These are phyloP conservation scores for Rhizophora apiculata DNA, from an alignment of 345 rosid species.

Conservation along the genomic window DNA sequence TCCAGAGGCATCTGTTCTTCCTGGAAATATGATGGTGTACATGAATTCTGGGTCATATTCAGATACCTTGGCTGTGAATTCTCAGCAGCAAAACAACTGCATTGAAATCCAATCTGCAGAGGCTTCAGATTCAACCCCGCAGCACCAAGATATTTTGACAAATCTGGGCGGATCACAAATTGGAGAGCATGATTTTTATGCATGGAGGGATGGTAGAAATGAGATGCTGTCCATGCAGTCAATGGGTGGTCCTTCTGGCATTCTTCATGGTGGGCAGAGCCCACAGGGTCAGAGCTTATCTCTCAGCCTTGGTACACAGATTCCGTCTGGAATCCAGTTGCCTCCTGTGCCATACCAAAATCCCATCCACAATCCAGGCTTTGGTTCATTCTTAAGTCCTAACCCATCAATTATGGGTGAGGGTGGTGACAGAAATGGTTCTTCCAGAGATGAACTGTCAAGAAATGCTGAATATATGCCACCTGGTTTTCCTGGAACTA, in stretches of 20 bases:
- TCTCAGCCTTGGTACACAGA: constrained; percentile 78
- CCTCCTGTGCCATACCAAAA: constrained; percentile 42
- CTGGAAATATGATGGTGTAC: constrained; percentile 53
- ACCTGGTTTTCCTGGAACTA: constrained; percentile 35
- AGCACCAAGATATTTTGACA: constrained; percentile 54
- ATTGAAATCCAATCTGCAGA: constrained; percentile 47
- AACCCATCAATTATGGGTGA: constrained; percentile 41
- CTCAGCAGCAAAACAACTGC: constrained; percentile 59
- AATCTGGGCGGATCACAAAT: constrained; percentile 50
- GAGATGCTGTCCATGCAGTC: constrained; percentile 61
- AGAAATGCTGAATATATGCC: constrained; percentile 51
- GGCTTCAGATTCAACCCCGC: constrained; percentile 49
- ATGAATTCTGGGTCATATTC: constrained; percentile 54
- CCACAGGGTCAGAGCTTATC: constrained; percentile 72
- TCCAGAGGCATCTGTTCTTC: constrained; percentile 42
- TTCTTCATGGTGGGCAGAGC: constrained; percentile 53
- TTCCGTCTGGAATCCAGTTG: constrained; percentile 56
- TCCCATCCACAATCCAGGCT: constrained; percentile 26
- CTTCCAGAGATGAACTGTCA: constrained; percentile 52
- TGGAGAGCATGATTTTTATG: constrained; percentile 47
- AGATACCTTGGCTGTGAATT: constrained; percentile 41
- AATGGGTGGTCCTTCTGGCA: constrained; percentile 37
- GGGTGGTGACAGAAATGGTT: constrained; percentile 38
- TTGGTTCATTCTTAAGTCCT: constrained; percentile 54
- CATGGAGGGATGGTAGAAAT: constrained; percentile 61